These are phyloP conservation scores for Phoma herbarum DNA, from an alignment of 2,329 filamentous ascomycete species.

Conservation along the genomic window DNA sequence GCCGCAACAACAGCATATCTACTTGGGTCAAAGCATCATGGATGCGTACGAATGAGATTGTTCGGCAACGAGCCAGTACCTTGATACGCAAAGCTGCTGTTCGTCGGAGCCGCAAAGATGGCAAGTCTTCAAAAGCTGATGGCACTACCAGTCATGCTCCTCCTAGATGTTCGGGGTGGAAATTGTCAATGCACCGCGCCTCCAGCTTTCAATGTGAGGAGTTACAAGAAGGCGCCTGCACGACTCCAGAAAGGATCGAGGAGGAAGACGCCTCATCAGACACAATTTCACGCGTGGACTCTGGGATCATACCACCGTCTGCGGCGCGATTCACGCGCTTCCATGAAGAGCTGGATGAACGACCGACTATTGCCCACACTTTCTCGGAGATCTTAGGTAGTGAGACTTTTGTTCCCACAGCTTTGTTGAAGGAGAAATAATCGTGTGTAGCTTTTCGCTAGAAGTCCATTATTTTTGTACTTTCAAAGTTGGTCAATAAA, in stretches of 20 bases:
- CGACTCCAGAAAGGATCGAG: neutral
- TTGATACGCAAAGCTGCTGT: constrained; percentile 8
- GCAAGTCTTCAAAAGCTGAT: neutral
- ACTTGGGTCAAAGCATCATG: constrained; percentile 7
- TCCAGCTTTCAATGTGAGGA: constrained; percentile 8
- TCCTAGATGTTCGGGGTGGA: neutral
- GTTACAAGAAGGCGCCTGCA: neutral
- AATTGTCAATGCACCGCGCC: neutral
- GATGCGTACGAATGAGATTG: constrained; percentile 1
- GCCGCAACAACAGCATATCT: neutral
- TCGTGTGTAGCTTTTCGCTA: neutral
- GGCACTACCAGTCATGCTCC: neutral
- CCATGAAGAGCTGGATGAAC: neutral
- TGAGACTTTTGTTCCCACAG: constrained; percentile 6
- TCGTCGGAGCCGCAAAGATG: constrained; percentile 1
- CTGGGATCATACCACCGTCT: neutral
- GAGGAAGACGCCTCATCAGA: neutral
- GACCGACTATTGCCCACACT: neutral
- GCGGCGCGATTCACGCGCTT: neutral
- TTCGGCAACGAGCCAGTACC: constrained; percentile 1
- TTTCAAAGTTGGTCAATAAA: neutral
- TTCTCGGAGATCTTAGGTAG: constrained; percentile 9
- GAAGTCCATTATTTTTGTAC: neutral
- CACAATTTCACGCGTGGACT: neutral
- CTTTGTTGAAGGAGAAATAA: neutral